Evolutionary conservation across 345 rosid genomes (phyloP).

Genomic region (Citrus sp.): DNA sequence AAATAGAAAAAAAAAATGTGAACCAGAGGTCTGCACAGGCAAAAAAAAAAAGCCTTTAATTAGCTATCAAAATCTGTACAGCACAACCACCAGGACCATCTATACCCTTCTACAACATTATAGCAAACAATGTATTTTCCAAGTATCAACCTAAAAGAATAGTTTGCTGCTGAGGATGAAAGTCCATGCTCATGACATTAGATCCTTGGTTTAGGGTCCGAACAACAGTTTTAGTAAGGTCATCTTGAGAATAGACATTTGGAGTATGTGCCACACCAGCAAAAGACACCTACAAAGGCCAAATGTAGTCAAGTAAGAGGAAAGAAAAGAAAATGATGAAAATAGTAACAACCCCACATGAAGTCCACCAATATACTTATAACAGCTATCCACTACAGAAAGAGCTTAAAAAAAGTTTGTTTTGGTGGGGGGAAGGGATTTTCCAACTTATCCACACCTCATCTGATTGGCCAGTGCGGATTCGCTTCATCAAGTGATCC

Average conservation of each 20-base stretch:
- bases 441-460: slow-evolving; percentile 39
- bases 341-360: not conserved
- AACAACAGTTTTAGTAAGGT: slow-evolving; percentile 35
- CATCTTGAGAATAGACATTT: slow-evolving; percentile 48
- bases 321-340: not conserved
- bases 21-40: not conserved
- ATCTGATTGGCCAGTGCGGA: slow-evolving; percentile 59
- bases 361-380: not conserved
- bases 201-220: slow-evolving; percentile 42
- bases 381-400: not conserved
- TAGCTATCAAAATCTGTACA: not conserved
- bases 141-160: slow-evolving; percentile 35
- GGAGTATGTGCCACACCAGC: slow-evolving; percentile 46
- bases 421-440: not conserved
- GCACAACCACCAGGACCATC: not conserved
- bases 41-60: not conserved
- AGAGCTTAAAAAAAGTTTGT: not conserved
- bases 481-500: slow-evolving; percentile 68
- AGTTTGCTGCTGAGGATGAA: slow-evolving; percentile 48
- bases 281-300: slow-evolving; percentile 36
- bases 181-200: slow-evolving; percentile 53
- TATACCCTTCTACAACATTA: not conserved
- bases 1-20: not conserved
- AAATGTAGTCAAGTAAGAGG: not conserved
- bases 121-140: not conserved